Evolutionary conservation across 2,329 filamentous ascomycete species (phyloP), one percentile per base, ranked within the genome.

Genomic region (Exserohilum rostratum): DNA sequence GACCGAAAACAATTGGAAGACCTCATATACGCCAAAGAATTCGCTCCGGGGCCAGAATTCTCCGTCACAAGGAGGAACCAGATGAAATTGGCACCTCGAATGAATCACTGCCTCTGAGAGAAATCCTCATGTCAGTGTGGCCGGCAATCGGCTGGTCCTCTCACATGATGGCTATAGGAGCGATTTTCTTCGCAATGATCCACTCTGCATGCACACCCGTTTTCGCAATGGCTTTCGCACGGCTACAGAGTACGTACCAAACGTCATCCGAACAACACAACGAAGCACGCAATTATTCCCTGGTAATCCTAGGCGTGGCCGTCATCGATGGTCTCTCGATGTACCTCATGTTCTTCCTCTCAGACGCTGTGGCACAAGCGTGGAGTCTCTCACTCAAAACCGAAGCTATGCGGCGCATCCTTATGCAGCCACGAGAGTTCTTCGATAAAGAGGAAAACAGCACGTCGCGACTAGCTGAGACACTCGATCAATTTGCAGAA

Each of bases 401-500:
- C 2, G 82, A 87, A 69, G 89, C 90, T 0, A 79, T 96, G 60
- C 80, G 80, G 44, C 82, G 84, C 1, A 86, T 96, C 13, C 79
- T 98, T 0, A 80, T 83, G 34, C 93, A 97, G 68, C 89, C 90
- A 0, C 87, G 84, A 57, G 76, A 83, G 4, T 98, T 92, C 88
- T 96, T 96, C 64, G 87, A 91, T 59, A 78, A 82, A 45, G 80
- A 88, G 2, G 79, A 81, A 30, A 90, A 95, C 71, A 85, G 83
- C 0, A 78, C 88, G 0, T 79, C 81, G 0, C 80, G 82, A 2
- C 80, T 98, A 37, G 86, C 82, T 0, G 87, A 90, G 56, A 88
- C 84, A 39, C 82, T 98, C 0, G 91, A 96, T 66, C 84, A 89
- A 13, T 90, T 91, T 65, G 90, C 89, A 0, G 92, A 98, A 70